Conservation (phyloP, 2,329 filamentous ascomycete genomes). For the Fusarium verticillioides region DNA sequence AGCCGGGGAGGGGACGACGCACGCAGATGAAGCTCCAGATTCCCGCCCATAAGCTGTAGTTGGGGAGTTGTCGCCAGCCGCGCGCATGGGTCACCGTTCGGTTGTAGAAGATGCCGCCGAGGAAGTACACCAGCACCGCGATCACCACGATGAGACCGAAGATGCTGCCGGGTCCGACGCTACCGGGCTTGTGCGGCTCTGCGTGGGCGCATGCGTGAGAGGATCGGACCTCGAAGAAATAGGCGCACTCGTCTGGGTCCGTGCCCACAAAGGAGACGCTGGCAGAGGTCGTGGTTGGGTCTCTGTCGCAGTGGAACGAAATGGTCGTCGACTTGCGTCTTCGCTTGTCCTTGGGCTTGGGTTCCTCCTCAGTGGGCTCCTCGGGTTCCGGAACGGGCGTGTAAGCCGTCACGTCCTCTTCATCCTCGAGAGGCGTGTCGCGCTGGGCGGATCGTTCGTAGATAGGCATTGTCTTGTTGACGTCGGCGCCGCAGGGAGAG, state of each 20-base stretch:
- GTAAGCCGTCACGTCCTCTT: slow-evolving; percentile 19
- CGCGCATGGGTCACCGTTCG: slow-evolving; percentile 92
- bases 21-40: slow-evolving; percentile 85
- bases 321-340: slow-evolving; percentile 85
- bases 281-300: slow-evolving; percentile 75
- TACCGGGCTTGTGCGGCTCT: slow-evolving; percentile 77
- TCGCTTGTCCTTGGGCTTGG: slow-evolving; percentile 36
- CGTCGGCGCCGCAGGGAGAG: slow-evolving; percentile 73
- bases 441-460: slow-evolving; percentile 46
- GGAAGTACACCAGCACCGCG: slow-evolving; percentile 86
- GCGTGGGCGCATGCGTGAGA: slow-evolving; percentile 79
- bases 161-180: slow-evolving; percentile 76
- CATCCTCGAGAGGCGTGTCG: slow-evolving; percentile 44
- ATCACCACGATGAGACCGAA: slow-evolving; percentile 86
- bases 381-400: slow-evolving; percentile 24
- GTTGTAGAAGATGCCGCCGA: slow-evolving; percentile 95
- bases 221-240: slow-evolving; percentile 94
- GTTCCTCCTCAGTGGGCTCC: slow-evolving; percentile 33
- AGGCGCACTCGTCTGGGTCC: slow-evolving; percentile 90
- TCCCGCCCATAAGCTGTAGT: slow-evolving; percentile 92
- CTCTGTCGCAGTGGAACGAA: slow-evolving; percentile 91
- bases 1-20: slow-evolving; percentile 48
- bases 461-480: slow-evolving; percentile 49
- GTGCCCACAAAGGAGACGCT: slow-evolving; percentile 84
- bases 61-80: slow-evolving; percentile 94